Base-by-base conservation (phyloP, 1,139 yeast species). In the Kurtzmaniella quercitrusa region DNA sequence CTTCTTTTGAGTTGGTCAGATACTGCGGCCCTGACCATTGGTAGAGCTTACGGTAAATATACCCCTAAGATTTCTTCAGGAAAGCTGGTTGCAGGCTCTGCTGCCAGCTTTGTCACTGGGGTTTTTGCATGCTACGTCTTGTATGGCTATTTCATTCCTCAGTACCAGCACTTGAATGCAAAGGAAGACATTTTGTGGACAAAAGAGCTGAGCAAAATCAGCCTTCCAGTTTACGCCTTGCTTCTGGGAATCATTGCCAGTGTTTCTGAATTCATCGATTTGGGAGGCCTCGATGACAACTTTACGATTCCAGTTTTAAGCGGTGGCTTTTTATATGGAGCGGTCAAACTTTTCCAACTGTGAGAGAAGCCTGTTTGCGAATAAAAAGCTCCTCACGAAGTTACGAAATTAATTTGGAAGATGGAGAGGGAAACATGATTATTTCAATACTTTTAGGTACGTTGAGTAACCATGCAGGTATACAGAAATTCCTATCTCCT, bases 1-100 rank as follows among this genome's bases (percentile, higher is more conserved):
- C 70, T 89, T 50, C 68, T 93, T 44, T 75, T 93, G 50, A 86
- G 96, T 58, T 93, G 98, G 98, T 91, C 96, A 9, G 98, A 93
- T 59, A 89, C 98, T 8, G 94, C 98, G 5, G 98, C 98, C 2
- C 88, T 97, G 3, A 88, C 97, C 1, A 64, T 91, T 55, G 98
- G 98, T 18, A 76, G 98, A 51, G 76, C 76, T 42, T 88, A 68
- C 60, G 98, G 98, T 6, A 75, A 85, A 53, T 74, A 85, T 52
- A 88, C 97, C 5, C 96, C 96, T 36, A 81, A 82, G 57, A 63
- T 91, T 32, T 74, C 84, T 8, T 68, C 75, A 44, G 80, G 81
- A 46, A 93, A 93, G 61, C 85, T 95, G 1, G 67, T 93, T 40
- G 96, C 97, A 2, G 98, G 98, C 0, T 82, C 91, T 2, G 42